A percentile compares a stretch with the other conserved stretches of the same genome.
These are phyloP conservation scores for Prinsepia uniflora DNA, from an alignment of 306 rosid species.

Conservation along the genomic window DNA sequence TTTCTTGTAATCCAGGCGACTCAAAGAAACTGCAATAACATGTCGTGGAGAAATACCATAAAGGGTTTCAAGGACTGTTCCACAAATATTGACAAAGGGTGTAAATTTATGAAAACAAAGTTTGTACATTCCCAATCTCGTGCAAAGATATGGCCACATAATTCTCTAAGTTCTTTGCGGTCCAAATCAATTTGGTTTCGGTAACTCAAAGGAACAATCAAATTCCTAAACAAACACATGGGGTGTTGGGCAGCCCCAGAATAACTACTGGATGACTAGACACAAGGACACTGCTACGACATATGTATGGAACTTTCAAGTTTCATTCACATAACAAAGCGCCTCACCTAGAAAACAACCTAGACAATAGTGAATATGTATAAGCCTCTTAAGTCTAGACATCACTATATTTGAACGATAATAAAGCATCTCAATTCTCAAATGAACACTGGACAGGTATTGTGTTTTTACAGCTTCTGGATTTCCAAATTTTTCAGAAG, in stretches of 20 bases:
- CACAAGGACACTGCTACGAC: background rate
- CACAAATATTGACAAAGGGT: background rate
- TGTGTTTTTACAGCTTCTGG: background rate
- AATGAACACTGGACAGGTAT: background rate
- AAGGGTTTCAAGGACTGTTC: background rate
- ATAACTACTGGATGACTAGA: background rate
- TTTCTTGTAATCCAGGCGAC: background rate
- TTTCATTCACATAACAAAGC: background rate
- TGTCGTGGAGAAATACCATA: background rate
- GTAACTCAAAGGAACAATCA: background rate
- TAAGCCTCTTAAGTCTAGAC: background rate
- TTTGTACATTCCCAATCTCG: too few species aligned
- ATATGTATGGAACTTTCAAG: background rate
- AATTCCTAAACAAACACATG: background rate
- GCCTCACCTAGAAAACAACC: background rate
- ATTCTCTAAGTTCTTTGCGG: background rate
- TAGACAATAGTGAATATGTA: background rate
- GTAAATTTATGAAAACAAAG: background rate
- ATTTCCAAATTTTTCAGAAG: background rate
- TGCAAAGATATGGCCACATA: too few species aligned
- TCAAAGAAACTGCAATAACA: background rate
- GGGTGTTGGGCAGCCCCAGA: background rate
- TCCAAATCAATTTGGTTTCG: background rate
- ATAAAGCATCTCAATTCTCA: background rate
- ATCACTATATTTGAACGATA: background rate